Evolutionary conservation across 306 rosid species (phyloP).

Genomic region (Acacia crassicarpa): DNA sequence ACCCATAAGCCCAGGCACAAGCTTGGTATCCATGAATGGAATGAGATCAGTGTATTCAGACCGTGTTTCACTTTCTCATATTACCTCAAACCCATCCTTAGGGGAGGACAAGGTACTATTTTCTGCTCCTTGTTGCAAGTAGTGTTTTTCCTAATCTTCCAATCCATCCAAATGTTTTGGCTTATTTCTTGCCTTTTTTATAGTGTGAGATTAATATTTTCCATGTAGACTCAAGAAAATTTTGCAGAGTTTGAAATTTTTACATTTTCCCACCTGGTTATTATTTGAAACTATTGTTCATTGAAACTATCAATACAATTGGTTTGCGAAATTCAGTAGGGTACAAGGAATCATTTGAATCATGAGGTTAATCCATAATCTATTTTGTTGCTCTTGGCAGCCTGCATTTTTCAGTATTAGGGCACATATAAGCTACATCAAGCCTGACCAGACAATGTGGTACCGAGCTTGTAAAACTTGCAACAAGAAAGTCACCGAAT

Average conservation of each 20-base stretch:
- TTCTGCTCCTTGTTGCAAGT: neutral
- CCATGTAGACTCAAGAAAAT: neutral
- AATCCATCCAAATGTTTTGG: neutral
- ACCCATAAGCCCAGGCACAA: conserved; percentile 55
- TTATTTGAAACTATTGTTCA: neutral
- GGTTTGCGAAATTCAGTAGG: neutral
- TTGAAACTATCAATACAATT: neutral
- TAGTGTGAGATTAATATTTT: neutral
- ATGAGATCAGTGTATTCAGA: conserved; percentile 70
- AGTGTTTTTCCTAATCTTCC: neutral
- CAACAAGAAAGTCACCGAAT: conserved; percentile 85
- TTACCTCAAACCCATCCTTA: conserved; percentile 54
- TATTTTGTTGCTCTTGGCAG: conserved; percentile 40
- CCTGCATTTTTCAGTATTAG: conserved; percentile 67
- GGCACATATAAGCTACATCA: conserved; percentile 64
- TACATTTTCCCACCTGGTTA: neutral
- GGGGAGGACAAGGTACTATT: conserved; percentile 75
- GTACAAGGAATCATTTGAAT: neutral
- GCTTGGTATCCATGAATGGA: conserved; percentile 49
- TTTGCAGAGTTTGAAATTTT: neutral
- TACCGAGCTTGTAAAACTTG: conserved; percentile 89
- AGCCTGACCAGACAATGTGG: conserved; percentile 88
- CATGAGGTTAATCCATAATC: neutral
- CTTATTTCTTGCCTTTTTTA: neutral
- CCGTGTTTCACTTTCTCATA: conserved; percentile 55